A percentile compares a stretch with the other conserved stretches of the same genome.
phyloP scores from a whole-genome alignment of 2,329 filamentous ascomycete species.

The Neodidymelliopsis sp. region DNA sequence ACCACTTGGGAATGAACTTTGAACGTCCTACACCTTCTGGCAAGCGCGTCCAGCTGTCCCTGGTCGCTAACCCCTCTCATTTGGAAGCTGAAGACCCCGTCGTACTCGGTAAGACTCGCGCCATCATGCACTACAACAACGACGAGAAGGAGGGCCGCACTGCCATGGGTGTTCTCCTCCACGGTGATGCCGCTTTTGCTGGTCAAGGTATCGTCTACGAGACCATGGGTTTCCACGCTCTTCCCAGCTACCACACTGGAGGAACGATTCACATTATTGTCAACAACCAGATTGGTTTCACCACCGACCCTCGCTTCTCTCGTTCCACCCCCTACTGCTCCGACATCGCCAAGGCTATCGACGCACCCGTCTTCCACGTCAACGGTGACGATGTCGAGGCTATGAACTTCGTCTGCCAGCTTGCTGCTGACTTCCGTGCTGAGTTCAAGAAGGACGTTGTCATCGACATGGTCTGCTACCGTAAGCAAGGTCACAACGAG shows the following conservation, averaged over 20 bases:
- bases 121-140: slow-evolving; percentile 98
- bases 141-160: slow-evolving; percentile 88
- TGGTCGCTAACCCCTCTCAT: slow-evolving; percentile 98
- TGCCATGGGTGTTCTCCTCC: slow-evolving; percentile 94
- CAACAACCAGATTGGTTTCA: slow-evolving; percentile 99
- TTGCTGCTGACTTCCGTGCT: slow-evolving; percentile 96
- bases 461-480: slow-evolving; percentile 98
- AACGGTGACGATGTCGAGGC: slow-evolving; percentile 99
- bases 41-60: slow-evolving; percentile 98
- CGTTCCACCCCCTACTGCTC: slow-evolving; percentile 99
- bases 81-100: slow-evolving; percentile 98
- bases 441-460: slow-evolving; percentile 99
- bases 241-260: slow-evolving; percentile 95
- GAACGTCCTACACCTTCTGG: slow-evolving; percentile 97
- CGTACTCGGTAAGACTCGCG: slow-evolving; percentile 94
- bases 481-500: slow-evolving; percentile 99
- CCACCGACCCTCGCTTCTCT: slow-evolving; percentile 95
- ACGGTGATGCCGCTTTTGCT: slow-evolving; percentile 96
- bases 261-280: slow-evolving; percentile 97
- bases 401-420: slow-evolving; percentile 96
- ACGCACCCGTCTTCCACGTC: slow-evolving; percentile 98
- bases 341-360: slow-evolving; percentile 98
- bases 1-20: slow-evolving; percentile 99
- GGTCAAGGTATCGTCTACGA: slow-evolving; percentile 98
- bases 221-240: slow-evolving; percentile 95